These are phyloP conservation scores for Candida nemodendra DNA, from an alignment of 805 yeast genomes.

Conservation along the genomic window DNA sequence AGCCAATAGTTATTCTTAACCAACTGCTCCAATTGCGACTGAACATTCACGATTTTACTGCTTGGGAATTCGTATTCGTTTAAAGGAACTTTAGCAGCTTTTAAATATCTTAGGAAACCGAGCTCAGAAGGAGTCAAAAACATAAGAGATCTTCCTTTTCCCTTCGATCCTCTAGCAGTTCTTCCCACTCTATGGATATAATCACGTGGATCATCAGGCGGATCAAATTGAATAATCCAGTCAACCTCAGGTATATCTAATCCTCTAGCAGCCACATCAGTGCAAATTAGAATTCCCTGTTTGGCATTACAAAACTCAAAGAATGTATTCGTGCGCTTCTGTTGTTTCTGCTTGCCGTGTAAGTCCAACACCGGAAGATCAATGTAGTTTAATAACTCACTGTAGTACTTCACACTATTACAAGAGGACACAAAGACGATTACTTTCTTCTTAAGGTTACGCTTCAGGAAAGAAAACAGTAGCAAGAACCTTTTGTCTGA, in stretches of 20 bases:
- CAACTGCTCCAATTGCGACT: slow-evolving; percentile 86
- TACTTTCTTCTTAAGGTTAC: slow-evolving; percentile 86
- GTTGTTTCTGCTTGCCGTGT: slow-evolving; percentile 98
- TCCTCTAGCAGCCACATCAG: slow-evolving; percentile 99
- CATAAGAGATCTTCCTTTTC: slow-evolving; percentile 93
- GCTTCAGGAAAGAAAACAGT: slow-evolving; percentile 87
- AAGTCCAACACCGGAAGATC: slow-evolving; percentile 95
- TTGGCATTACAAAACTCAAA: slow-evolving; percentile 98
- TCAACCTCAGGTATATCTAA: slow-evolving; percentile 98
- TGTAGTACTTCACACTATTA: slow-evolving; percentile 94
- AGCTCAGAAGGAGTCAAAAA: slow-evolving; percentile 91
- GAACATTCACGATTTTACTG: slow-evolving; percentile 93
- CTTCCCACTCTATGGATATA: slow-evolving; percentile 99
- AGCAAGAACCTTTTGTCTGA: slow-evolving; percentile 90
- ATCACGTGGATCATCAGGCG: slow-evolving; percentile 99
- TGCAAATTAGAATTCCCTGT: slow-evolving; percentile 88
- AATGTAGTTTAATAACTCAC: slow-evolving; percentile 91
- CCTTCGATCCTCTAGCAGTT: slow-evolving; percentile 91
- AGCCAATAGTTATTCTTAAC: slow-evolving; percentile 91
- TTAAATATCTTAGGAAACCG: slow-evolving; percentile 90
- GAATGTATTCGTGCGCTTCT: slow-evolving; percentile 96
- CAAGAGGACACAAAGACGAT: slow-evolving; percentile 96
- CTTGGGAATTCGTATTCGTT: slow-evolving; percentile 97
- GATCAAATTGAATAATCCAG: slow-evolving; percentile 98
- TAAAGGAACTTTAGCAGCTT: slow-evolving; percentile 95